Percentiles rank a stretch among this genome's conserved stretches.
These are phyloP conservation scores for Xerocomellus chrysenteron DNA, from an alignment of 768 basidiomycete species.

Conservation along the genomic window DNA sequence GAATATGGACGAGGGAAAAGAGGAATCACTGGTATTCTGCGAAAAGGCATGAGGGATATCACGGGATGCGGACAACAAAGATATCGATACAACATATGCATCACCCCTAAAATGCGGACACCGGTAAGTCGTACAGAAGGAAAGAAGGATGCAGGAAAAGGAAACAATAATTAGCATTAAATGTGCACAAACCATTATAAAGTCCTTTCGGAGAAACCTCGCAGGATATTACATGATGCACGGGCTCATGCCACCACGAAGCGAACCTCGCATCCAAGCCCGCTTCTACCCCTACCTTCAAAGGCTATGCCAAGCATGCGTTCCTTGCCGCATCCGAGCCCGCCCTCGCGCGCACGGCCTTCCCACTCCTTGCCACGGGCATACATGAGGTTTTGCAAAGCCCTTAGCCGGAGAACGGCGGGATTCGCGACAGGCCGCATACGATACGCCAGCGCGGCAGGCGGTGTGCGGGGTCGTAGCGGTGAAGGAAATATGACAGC, in stretches of 20 bases:
- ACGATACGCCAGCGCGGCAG: conserved; percentile 39
- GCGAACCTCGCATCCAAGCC: conserved; percentile 43
- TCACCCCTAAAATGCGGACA: conserved; percentile 4
- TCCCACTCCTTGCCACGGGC: conserved; percentile 47
- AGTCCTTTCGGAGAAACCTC: conserved; percentile 10
- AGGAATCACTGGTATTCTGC: neutral
- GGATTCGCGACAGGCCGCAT: conserved; percentile 62
- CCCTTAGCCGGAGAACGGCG: conserved; percentile 54
- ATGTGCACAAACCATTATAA: conserved; percentile 33
- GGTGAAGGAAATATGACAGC: conserved; percentile 42
- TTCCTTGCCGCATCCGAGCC: conserved; percentile 56
- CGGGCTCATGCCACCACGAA: conserved; percentile 29
- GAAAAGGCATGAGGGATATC: conserved; percentile 17
- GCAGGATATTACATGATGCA: conserved; percentile 5
- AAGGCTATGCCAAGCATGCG: conserved; percentile 57
- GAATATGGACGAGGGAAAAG: neutral
- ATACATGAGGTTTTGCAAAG: conserved; percentile 56
- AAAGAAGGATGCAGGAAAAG: neutral
- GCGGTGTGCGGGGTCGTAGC: conserved; percentile 39
- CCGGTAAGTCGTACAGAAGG: conserved; percentile 4
- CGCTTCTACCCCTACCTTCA: conserved; percentile 59
- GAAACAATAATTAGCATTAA: conserved; percentile 33
- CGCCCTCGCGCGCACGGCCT: conserved; percentile 47
- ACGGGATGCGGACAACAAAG: conserved; percentile 17
- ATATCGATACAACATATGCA: conserved; percentile 28